Percentiles rank a stretch among this genome's conserved stretches.
These are phyloP conservation scores for Trametes cingulata DNA, from an alignment of 768 basidiomycete species.

Conservation along the genomic window DNA sequence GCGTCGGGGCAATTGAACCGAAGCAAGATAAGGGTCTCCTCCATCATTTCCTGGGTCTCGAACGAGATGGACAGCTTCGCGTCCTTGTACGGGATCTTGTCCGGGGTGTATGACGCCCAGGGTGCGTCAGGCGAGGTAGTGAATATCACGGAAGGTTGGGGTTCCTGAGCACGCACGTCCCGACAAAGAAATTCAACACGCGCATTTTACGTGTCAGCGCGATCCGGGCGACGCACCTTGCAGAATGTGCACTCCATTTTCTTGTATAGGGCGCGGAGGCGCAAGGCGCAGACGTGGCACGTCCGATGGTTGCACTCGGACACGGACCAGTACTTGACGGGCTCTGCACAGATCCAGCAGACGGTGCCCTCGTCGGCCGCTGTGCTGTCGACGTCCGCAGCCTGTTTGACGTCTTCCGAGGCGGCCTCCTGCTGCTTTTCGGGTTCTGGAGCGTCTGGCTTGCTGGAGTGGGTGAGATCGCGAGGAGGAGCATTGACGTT, in stretches of 20 bases:
- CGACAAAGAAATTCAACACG: constrained; percentile 1
- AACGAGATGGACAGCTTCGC: constrained; percentile 77
- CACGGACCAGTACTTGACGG: constrained; percentile 85
- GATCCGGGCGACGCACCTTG: constrained; percentile 58
- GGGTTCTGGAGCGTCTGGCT: not conserved
- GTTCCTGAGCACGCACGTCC: constrained; percentile 52
- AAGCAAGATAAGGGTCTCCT: constrained; percentile 86
- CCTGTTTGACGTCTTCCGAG: constrained; percentile 5
- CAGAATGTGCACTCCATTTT: constrained; percentile 94
- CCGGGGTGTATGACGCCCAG: constrained; percentile 60
- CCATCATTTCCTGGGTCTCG: constrained; percentile 93
- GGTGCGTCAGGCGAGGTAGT: constrained; percentile 62
- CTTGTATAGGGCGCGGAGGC: constrained; percentile 91
- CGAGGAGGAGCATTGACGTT: constrained; percentile 1
- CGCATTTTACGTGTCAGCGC: not conserved
- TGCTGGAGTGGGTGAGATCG: not conserved
- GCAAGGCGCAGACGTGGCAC: constrained; percentile 90
- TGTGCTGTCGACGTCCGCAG: constrained; percentile 5
- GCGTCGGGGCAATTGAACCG: constrained; percentile 92
- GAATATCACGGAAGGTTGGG: constrained; percentile 74
- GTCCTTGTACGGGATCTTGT: constrained; percentile 64
- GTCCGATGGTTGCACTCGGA: constrained; percentile 93
- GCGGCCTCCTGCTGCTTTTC: not conserved
- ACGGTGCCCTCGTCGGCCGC: constrained; percentile 43
- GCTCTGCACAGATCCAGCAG: constrained; percentile 96